These are phyloP conservation scores for Parathielavia appendiculata DNA, from an alignment of 495 filamentous ascomycete genomes.

Conservation along the genomic window DNA sequence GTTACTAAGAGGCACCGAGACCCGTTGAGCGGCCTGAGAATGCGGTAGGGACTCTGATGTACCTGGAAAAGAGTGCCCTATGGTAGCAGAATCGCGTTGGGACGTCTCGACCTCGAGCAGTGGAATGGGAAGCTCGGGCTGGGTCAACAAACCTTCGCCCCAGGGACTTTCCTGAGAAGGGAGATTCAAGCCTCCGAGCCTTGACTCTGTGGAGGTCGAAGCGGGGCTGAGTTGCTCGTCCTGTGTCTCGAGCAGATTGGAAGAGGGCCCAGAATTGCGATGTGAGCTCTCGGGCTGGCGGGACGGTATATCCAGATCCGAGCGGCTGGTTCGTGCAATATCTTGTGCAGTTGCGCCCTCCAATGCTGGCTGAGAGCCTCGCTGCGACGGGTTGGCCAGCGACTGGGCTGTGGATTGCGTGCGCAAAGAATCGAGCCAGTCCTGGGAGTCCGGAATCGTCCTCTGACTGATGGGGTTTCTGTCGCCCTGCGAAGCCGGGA, in stretches of 20 bases:
- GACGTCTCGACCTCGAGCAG: neutral
- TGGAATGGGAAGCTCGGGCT: conserved; percentile 15
- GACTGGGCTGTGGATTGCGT: conserved; percentile 14
- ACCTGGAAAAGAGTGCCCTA: neutral
- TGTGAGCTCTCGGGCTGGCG: conserved; percentile 17
- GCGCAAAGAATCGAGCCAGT: conserved; percentile 11
- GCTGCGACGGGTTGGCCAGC: neutral
- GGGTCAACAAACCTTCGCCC: conserved; percentile 24
- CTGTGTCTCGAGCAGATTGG: conserved; percentile 1
- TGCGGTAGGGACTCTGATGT: neutral
- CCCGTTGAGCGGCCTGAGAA: conserved; percentile 31
- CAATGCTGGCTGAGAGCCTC: neutral
- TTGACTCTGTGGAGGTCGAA: neutral
- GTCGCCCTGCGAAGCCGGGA: neutral
- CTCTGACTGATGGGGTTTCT: conserved; percentile 15
- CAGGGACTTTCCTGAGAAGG: neutral
- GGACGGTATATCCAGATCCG: conserved; percentile 22
- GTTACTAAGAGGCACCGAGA: conserved; percentile 24
- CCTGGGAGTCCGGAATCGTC: conserved; percentile 35
- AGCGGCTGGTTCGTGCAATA: conserved; percentile 1
- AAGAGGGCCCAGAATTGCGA: neutral
- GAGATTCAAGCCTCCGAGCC: neutral
- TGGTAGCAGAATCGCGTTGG: neutral
- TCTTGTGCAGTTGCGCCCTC: neutral
- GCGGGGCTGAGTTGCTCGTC: neutral